Base-by-base conservation (phyloP, 495 filamentous ascomycete genomes). In the Aspergillus affinis region DNA sequence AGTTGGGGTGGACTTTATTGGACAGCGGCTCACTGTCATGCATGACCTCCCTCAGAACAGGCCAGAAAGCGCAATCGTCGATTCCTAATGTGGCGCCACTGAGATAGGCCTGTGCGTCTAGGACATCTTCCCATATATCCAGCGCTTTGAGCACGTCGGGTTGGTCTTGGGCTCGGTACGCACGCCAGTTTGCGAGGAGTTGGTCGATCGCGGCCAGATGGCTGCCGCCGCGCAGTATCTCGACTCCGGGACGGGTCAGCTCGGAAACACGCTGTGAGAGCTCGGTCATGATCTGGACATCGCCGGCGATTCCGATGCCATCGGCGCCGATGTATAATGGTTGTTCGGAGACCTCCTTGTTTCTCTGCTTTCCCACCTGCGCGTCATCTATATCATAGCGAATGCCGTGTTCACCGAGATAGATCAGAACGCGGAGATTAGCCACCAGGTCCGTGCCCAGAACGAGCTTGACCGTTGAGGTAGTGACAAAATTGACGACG, bases 61-160 rank as follows among this genome's bases (percentile, higher is more conserved):
- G 89, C 87, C 87, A 92, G 10, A 90, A 74, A 0, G 85, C 83
- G 65, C 84, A 91, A 68, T 93, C 90, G 10, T 85, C 88, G 17
- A 90, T 77, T 2, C 81, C 80, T 17, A 88, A 78, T 2, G 61
- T 61, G 0, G 70, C 57, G 0, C 86, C 88, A 17, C 82, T 82
- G 6, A 90, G 82, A 61, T 86, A 90, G 29, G 74, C 68, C 51
- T 70, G 72, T 20, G 78, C 77, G 4, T 68, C 61, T 3, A 83
- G 70, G 54, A 72, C 70, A 12, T 54, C 56, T 50, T 88, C 84
- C 82, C 85, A 90, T 1, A 69, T 54, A 0, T 68, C 60, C 15
- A 87, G 44, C 6, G 48, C 51, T 0, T 67, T 55, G 30, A 69
- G 66, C 1, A 18, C 52, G 4, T 67, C 65, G 0, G 66, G 64